phyloP scores from a whole-genome alignment of 2,329 filamentous ascomycete genomes.

The Cladobotryum mycophilum region DNA sequence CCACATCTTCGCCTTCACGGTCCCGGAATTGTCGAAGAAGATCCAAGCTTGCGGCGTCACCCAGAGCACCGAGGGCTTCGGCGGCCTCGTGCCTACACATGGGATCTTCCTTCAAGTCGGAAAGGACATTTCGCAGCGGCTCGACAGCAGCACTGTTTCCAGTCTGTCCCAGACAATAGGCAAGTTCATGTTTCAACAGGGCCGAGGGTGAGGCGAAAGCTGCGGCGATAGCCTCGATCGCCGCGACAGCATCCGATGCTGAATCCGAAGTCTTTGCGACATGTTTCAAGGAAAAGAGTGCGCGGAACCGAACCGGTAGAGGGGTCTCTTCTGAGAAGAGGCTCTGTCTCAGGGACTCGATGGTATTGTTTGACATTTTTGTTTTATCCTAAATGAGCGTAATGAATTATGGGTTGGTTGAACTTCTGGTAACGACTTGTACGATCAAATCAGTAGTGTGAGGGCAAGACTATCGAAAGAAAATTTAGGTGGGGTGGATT shows the following conservation, averaged over 20 bases:
- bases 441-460: background rate
- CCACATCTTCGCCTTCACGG: conserved; percentile 66
- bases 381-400: background rate
- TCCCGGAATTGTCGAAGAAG: conserved; percentile 70
- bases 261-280: conserved; percentile 66
- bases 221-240: conserved; percentile 77
- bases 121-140: conserved; percentile 66
- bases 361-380: conserved; percentile 35
- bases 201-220: conserved; percentile 80
- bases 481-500: conserved; percentile 30
- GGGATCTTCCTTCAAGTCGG: conserved; percentile 74
- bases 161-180: conserved; percentile 93
- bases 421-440: background rate
- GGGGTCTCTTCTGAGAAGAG: conserved; percentile 75
- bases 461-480: conserved; percentile 17
- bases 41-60: conserved; percentile 65
- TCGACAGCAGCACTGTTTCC: conserved; percentile 68
- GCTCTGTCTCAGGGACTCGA: conserved; percentile 62
- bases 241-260: conserved; percentile 42
- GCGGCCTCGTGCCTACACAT: conserved; percentile 98
- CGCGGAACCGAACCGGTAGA: conserved; percentile 85
- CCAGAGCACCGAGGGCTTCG: conserved; percentile 85
- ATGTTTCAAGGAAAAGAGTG: conserved; percentile 96
- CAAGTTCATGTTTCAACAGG: conserved; percentile 90
- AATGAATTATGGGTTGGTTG: background rate